A percentile compares a stretch with the other conserved stretches of the same genome.
Conservation (phyloP, 2,329 filamentous ascomycete genomes). For the Alternaria tenuissima region DNA sequence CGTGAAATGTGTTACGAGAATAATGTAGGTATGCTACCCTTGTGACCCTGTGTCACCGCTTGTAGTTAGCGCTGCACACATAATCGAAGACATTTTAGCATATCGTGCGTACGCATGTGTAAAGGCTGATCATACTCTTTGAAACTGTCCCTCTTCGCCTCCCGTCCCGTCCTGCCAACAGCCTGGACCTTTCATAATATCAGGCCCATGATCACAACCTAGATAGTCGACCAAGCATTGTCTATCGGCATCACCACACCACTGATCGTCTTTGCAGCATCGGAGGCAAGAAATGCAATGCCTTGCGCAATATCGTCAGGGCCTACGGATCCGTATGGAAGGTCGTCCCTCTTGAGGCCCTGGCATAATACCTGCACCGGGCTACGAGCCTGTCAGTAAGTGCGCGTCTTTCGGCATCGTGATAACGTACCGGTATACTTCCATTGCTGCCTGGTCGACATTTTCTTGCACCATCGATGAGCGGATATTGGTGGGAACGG, state of each 20-base stretch:
- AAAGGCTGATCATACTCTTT: too few species aligned
- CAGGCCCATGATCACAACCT: conserved; percentile 2
- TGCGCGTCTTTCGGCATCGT: neutral
- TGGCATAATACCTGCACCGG: neutral
- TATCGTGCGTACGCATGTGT: too few species aligned
- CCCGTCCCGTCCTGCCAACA: neutral
- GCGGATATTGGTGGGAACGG: conserved; percentile 29
- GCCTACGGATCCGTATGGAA: conserved; percentile 10
- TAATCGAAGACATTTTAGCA: too few species aligned
- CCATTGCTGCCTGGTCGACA: conserved; percentile 17
- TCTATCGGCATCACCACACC: conserved; percentile 31
- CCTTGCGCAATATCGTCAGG: conserved; percentile 27
- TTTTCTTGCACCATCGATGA: conserved; percentile 12
- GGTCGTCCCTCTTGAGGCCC: neutral
- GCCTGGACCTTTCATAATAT: neutral
- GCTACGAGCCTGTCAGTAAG: neutral
- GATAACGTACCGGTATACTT: conserved; percentile 17
- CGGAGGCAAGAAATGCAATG: conserved; percentile 30
- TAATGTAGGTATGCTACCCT: too few species aligned
- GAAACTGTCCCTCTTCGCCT: neutral
- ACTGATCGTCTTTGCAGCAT: conserved; percentile 31
- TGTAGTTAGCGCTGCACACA: too few species aligned
- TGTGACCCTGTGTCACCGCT: too few species aligned
- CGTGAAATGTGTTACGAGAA: too few species aligned
- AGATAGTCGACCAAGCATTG: conserved; percentile 30